Base-by-base conservation (phyloP, 2,329 filamentous ascomycete genomes). In the Botrytis aclada region DNA sequence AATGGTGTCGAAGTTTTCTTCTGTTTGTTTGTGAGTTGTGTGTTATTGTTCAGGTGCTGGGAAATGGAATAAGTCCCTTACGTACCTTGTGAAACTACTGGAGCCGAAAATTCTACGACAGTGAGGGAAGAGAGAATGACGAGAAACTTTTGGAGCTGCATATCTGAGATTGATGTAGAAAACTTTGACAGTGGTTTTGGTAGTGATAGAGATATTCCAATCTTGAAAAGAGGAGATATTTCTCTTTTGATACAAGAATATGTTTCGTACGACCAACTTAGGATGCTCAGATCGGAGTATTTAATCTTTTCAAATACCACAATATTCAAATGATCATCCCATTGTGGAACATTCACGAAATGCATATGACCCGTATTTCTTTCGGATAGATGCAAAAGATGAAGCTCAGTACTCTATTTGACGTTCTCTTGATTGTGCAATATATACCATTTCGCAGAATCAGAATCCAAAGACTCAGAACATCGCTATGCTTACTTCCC, bases 151-250 rank as follows among this genome's bases (percentile, higher is more conserved):
- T 41, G 60, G 12, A 62, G 34, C 39, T 18, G 34, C 60, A 62
- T 62, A 1, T 39, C 18, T 18, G 12, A 62, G 1, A 2, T 62
- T 18, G 22, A 62, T 39, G 3, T n/a, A 5, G n/a, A 29, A 54
- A 54, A 7, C 4, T n/a, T 1, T 9, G 3, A 39, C 0, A 7
- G 22, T 8, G 12, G 0, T n/a, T 14, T n/a, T 62, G 34, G n/a
- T 10, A n/a, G 10, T 39, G 20, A 1, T 10, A 39, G 25, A 62
- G 1, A 0, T 1, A 18, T 41, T 6, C 2, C 14, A 18, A 62
- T 62, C 12, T n/a, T 25, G 14, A 62, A 39, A 25, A 16, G 8
- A 41, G 6, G 60, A 62, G 7, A 39, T 39, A 2, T 2, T 14
- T 18, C 22, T 41, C 8, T 62, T 16, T 61, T 62, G n/a, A 62